Conservation (phyloP, 805 yeast genomes). For the Zygosaccharomyces gambellarensis region DNA sequence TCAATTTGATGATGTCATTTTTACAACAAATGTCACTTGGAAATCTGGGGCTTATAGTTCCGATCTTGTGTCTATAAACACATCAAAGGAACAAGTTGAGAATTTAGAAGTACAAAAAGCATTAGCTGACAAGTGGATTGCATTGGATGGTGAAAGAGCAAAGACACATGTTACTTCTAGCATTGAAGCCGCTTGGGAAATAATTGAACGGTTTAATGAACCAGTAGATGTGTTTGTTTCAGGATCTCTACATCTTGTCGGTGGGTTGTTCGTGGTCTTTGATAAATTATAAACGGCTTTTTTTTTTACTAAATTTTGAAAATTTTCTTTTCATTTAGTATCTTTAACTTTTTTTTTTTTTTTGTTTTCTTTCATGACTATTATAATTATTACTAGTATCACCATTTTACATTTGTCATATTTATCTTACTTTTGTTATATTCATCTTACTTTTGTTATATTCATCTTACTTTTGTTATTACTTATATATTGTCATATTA, state of each 20-base stretch:
- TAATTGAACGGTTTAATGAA: conserved; percentile 37
- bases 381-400: background rate
- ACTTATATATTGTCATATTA: background rate
- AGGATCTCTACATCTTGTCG: conserved; percentile 91
- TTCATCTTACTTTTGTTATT: background rate
- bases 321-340: background rate
- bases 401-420: background rate
- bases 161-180: conserved; percentile 56
- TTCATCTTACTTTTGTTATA: background rate
- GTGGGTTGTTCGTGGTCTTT: conserved; percentile 83
- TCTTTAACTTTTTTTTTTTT: background rate
- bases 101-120: conserved; percentile 74
- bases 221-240: conserved; percentile 76
- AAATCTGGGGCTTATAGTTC: conserved; percentile 69
- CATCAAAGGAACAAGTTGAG: conserved; percentile 72
- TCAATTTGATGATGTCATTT: conserved; percentile 69
- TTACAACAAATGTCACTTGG: conserved; percentile 92
- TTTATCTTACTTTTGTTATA: background rate
- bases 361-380: no score
- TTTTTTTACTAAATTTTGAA: background rate
- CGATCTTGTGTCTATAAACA: conserved; percentile 83
- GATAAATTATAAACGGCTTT: conserved; percentile 39
- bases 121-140: conserved; percentile 65
- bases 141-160: conserved; percentile 40
- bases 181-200: conserved; percentile 65